These are phyloP conservation scores for Fusarium irregulare DNA, from an alignment of 2,329 filamentous ascomycete species.

Conservation along the genomic window DNA sequence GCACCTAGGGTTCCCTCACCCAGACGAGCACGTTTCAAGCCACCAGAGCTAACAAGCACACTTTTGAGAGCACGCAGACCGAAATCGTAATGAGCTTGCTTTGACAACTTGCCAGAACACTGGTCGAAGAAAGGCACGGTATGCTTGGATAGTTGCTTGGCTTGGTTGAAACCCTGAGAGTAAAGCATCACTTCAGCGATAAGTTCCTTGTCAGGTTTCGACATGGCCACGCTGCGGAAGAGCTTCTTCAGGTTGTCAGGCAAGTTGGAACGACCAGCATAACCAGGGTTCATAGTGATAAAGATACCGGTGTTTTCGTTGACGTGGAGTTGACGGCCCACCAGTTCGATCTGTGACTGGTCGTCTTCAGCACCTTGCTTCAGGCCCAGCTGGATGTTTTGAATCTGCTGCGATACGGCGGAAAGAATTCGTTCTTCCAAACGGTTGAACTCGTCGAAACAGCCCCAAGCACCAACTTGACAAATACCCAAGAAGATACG, in stretches of 20 bases:
- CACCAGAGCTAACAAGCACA: conserved; percentile 96
- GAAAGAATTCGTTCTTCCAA: conserved; percentile 97
- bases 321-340: conserved; percentile 89
- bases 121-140: conserved; percentile 98
- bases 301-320: conserved; percentile 97
- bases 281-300: conserved; percentile 99
- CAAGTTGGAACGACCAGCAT: conserved; percentile 96
- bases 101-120: conserved; percentile 83
- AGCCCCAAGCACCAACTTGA: conserved; percentile 98
- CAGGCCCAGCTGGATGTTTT: conserved; percentile 97
- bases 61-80: conserved; percentile 97
- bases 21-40: conserved; percentile 88
- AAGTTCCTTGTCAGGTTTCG: conserved; percentile 98
- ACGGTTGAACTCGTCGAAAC: conserved; percentile 99
- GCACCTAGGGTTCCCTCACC: conserved; percentile 67
- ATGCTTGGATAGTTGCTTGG: conserved; percentile 92
- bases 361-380: conserved; percentile 85
- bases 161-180: conserved; percentile 98
- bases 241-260: conserved; percentile 99
- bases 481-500: conserved; percentile 99
- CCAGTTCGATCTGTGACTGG: conserved; percentile 90
- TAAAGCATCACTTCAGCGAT: conserved; percentile 99
- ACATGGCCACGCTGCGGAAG: conserved; percentile 99
- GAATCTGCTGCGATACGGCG: conserved; percentile 97
- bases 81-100: conserved; percentile 99